Evolutionary conservation across 2,329 filamentous ascomycete genomes (phyloP).

Genomic region (Venturia nashicola): DNA sequence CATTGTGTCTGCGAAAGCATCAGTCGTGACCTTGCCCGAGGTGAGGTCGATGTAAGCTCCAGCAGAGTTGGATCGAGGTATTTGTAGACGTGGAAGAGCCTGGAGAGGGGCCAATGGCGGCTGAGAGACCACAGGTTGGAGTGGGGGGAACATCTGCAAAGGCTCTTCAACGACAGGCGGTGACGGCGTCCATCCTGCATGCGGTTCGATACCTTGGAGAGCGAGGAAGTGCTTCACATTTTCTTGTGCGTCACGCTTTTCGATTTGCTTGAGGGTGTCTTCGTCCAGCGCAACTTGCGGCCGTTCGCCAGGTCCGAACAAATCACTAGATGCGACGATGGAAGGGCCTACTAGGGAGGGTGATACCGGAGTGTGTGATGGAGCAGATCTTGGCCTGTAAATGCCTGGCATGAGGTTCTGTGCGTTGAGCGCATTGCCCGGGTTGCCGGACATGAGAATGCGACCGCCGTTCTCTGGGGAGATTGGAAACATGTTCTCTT

Average conservation of each 20-base stretch:
- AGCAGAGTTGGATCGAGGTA: slow-evolving; percentile 30
- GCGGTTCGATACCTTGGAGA: slow-evolving; percentile 60
- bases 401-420: slow-evolving; percentile 39
- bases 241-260: slow-evolving; percentile 72
- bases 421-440: slow-evolving; percentile 60
- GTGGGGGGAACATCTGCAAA: slow-evolving; percentile 40
- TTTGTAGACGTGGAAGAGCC: slow-evolving; percentile 43
- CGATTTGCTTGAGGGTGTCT: slow-evolving; percentile 55
- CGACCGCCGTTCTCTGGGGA: slow-evolving; percentile 50
- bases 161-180: slow-evolving; percentile 19
- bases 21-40: slow-evolving; percentile 19
- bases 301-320: slow-evolving; percentile 59
- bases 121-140: slow-evolving; percentile 26
- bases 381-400: slow-evolving; percentile 58
- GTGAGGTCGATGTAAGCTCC: slow-evolving; percentile 25
- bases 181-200: slow-evolving; percentile 37
- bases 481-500: slow-evolving; percentile 56
- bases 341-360: slow-evolving; percentile 42
- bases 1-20: slow-evolving; percentile 25
- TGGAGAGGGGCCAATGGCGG: slow-evolving; percentile 40
- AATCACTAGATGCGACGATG: slow-evolving; percentile 80
- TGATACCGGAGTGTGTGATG: slow-evolving; percentile 30
- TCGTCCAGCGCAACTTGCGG: slow-evolving; percentile 60
- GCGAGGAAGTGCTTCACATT: slow-evolving; percentile 84
- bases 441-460: slow-evolving; percentile 66